Base-by-base conservation (phyloP, 352 stramenopile species). In the Poterioochromonas sp. region DNA sequence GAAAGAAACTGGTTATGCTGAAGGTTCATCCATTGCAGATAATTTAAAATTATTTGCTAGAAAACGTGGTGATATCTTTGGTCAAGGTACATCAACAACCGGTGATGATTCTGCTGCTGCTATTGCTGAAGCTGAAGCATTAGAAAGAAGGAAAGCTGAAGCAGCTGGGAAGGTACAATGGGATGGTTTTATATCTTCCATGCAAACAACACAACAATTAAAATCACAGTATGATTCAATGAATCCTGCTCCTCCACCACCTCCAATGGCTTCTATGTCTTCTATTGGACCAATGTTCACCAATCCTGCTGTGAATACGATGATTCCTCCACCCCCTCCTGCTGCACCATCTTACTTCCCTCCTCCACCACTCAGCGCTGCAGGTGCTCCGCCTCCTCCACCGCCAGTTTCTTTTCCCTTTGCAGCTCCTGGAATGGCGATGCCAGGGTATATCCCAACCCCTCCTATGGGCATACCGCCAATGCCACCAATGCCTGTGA, bases 1-100 rank as follows among this genome's bases (percentile, higher is more conserved):
- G 77, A 97, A 97, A 53, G 92, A 98, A 62, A 97, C 87, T 49
- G 92, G 89, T 8, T 95, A 97, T 47, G 94, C 96, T 0, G 90
- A 90, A 44, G 94, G 93, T 0, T 88, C 92, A 15, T 92, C 93
- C 32, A 98, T 99, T 73, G 93, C 94, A 63, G 88, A 91, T 77
- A 98, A 96, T 76, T 87, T 99, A 18, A 88, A 87, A 71, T 81
- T 90, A 35, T 96, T 98, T 74, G 91, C 93, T 22, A 91, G 87
- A 34, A 94, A 95, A 63, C 85, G 91, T 43, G 89, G 90, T 20
- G 93, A 96, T 79, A 94, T 98, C 63, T 97, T 97, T 80, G 91
- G 90, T 34, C 91, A 86, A n/a, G 91, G 88, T 26, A 90, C 88
- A 32, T 88, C 92, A 77, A 88, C 93, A 78, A 87, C 22, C 93